Evolutionary conservation across 345 rosid genomes (phyloP), one percentile per base, ranked within the genome.

Genomic region (Gossypium australe): DNA sequence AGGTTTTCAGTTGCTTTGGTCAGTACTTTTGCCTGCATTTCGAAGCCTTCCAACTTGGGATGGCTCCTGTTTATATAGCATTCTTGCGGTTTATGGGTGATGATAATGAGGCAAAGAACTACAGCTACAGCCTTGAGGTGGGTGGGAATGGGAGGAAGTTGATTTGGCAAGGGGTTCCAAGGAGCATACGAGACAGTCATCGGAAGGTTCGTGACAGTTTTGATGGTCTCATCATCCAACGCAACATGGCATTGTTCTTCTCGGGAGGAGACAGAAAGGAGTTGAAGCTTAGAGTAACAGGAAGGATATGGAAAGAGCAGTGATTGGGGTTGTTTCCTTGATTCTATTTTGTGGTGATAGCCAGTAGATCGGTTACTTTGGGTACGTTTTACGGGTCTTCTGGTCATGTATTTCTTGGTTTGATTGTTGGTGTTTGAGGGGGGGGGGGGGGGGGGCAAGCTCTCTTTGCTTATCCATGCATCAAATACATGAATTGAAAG

Each of bases 1-100:
- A 91, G 97, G 92, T 91, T 62, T 91, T 88, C 76, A 87, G 97
- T 74, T 91, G 92, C 90, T 91, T 81, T 77, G 97, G 94, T 67
- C 94, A 89, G 80, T 89, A 84, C 71, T 89, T 91, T 71, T 89
- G 97, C 77, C 85, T 88, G 75, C 94, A 91, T 76, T 91, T 89
- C 8, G 97, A 91, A 80, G 92, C 97, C 14, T 91, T 88, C 80
- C 94, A 89, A 86, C 92, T 88, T 3, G 94, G 94, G 17, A 78
- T 84, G 90, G 92, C 94, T 49, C 94, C 97, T 0, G 94, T 89
- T 44, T 91, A 88, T 81, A 89, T 88, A 62, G 94, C 94, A 70
- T 91, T 89, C 83, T 78, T 87, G 79, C 84, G 97, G 69, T 91
- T 89, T 49, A 91, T 87, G 94, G 97, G 94, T 7, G 90, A 89